These are phyloP conservation scores for Nannizziopsis arthrosporioides DNA, from an alignment of 2,329 filamentous ascomycete species.

Conservation along the genomic window DNA sequence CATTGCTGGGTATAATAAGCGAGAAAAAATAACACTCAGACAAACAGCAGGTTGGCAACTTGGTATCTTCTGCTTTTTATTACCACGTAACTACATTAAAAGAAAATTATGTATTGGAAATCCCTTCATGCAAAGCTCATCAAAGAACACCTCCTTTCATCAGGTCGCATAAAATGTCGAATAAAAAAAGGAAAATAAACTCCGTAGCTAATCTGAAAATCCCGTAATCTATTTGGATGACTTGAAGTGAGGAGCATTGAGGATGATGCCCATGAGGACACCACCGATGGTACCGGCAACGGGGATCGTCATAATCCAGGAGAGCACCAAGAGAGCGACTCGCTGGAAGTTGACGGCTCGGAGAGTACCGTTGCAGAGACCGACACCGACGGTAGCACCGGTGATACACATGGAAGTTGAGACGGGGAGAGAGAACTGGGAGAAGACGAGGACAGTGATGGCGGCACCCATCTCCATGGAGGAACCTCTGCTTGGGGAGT, in stretches of 20 bases:
- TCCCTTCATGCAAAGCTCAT: no score
- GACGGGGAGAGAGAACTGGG: conserved; percentile 61
- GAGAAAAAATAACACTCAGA: no score
- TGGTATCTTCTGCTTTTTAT: no score
- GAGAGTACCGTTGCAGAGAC: conserved; percentile 60
- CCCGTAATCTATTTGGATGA: neutral
- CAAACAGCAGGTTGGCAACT: no score
- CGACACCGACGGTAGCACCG: conserved; percentile 65
- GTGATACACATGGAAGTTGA: conserved; percentile 73
- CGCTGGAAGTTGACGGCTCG: conserved; percentile 68
- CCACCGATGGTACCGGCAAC: conserved; percentile 48
- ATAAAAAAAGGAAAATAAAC: no score
- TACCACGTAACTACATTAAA: no score
- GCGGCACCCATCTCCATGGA: conserved; percentile 74
- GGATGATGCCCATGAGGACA: conserved; percentile 40
- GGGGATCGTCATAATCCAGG: conserved; percentile 56
- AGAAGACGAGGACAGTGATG: conserved; percentile 64
- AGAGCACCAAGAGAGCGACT: conserved; percentile 54
- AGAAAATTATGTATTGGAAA: no score
- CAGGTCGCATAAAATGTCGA: no score
- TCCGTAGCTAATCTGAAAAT: no score
- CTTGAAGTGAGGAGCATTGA: conserved; percentile 50
- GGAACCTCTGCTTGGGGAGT: conserved; percentile 43
- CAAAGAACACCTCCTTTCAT: no score
- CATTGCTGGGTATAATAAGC: no score